A percentile compares a stretch with the other conserved stretches of the same genome.
Evolutionary conservation across 768 basidiomycete genomes (phyloP).

Genomic region (Boletus rubroflammeus): DNA sequence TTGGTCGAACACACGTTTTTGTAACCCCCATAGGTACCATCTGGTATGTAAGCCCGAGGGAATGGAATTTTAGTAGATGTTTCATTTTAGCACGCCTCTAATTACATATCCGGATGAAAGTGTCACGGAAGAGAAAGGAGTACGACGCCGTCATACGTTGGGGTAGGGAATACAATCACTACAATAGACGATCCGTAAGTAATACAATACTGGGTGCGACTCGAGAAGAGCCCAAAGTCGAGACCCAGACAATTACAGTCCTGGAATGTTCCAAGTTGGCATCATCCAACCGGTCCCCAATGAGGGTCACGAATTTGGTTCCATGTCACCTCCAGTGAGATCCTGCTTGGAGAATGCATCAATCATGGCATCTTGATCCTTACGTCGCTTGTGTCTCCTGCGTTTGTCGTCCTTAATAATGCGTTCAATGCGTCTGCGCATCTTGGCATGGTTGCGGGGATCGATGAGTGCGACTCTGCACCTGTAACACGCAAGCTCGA

Average conservation of each 20-base stretch:
- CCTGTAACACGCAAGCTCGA: conserved; percentile 80
- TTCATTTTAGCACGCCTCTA: conserved; percentile 10
- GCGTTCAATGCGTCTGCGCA: conserved; percentile 69
- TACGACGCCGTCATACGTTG: conserved; percentile 2
- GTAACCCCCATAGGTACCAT: not conserved
- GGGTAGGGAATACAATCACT: conserved; percentile 14
- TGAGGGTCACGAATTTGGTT: conserved; percentile 24
- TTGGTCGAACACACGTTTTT: conserved; percentile 2
- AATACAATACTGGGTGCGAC: conserved; percentile 21
- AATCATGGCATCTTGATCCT: conserved; percentile 80
- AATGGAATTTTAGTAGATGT: not conserved
- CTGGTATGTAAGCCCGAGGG: not conserved
- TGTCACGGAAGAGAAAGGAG: conserved; percentile 1
- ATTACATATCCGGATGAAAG: conserved; percentile 4
- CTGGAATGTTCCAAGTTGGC: conserved; percentile 9
- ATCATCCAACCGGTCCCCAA: conserved; percentile 3
- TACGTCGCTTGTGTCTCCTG: conserved; percentile 74
- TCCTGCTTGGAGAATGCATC: conserved; percentile 67
- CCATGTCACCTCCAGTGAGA: conserved; percentile 31
- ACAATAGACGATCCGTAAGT: conserved; percentile 20
- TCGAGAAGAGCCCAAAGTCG: conserved; percentile 1
- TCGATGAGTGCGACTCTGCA: conserved; percentile 67
- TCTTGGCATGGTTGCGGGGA: conserved; percentile 60
- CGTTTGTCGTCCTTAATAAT: conserved; percentile 84
- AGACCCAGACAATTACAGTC: conserved; percentile 11